Evolutionary conservation across 176 grass and related monocot genomes (phyloP), one percentile per base, ranked within the genome.

Genomic region (Paspalum notatum): DNA sequence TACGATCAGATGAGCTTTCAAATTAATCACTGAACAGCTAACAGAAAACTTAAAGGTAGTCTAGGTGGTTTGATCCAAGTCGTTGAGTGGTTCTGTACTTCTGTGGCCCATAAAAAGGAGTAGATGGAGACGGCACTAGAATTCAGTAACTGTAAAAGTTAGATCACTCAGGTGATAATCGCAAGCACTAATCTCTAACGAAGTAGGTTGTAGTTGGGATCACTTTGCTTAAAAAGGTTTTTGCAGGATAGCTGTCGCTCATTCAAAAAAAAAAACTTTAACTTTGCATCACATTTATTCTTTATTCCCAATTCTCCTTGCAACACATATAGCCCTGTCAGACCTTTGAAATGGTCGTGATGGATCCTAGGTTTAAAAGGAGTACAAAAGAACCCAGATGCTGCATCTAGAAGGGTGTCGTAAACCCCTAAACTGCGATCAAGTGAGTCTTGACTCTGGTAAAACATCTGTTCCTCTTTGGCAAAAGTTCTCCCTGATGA

Each of bases 111-210:
- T 24, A 56, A 48, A 46, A 79, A n/a, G 56, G 50, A 46, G 13
- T 41, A 14, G 14, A 57, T 46, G 16, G 38, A 22, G 46, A 55
- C 25, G 80, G 12, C 40, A 48, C 18, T 14, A 57, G 76, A 38
- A 15, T 73, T 39, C 58, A 55, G 57, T 72, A 16, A 27, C 7
- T 8, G 77, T 21, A 46, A 80, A 85, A 47, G 58, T 74, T 47
- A 75, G 25, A 66, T 45, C 48, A 45, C 38, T 45, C 21, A 56
- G 10, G 37, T 65, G 32, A 15, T 18, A 16, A 11, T 50, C 54
- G 21, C 0, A 13, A 43, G n/a, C 21, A 37, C 15, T 69, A 41
- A 42, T 54, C 20, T 78, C 11, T 41, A 10, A 10, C 32, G 32
- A 22, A 61, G 7, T 26, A 50, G 41, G 13, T 66, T n/a, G n/a